Evolutionary conservation across 129 eudicot genomes (phyloP), one percentile per base, ranked within the genome.

Genomic region (Saussurea involucrata): DNA sequence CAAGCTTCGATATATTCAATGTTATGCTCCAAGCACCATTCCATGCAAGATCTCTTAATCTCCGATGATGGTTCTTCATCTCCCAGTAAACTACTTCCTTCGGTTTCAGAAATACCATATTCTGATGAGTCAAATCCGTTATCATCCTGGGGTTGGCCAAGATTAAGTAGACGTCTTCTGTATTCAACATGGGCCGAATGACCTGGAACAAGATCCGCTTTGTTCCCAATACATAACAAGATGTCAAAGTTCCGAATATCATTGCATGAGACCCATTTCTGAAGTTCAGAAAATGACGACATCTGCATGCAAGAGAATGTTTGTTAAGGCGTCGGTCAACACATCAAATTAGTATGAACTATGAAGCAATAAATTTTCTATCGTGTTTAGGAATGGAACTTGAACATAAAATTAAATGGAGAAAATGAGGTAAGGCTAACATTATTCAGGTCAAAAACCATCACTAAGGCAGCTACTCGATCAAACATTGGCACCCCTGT

Each of bases 1-100:
- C 99, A 95, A 42, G 96, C 96, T 86, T 95, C 99, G 57, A 92
- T 83, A 68, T 82, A 95, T 79, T 95, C 97, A 70, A 92, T 95
- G 74, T 89, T 95, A 77, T 88, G 90, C 40, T 95, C 91, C 67
- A 72, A 36, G 86, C 97, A 95, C 99, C 99, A 92, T 70, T 89
- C 92, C 85, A 74, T 60, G 79, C 90, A 95, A 53, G 97, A 86
- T 63, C 53, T 88, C 74, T 77, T 95, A 32, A 82, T 66, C 61
- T 86, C 94, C 5, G 82, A 79, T 57, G 90, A 74, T 37, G 87
- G 63, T 61, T 86, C 94, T 58, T 86, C 91, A 29, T 85, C 86
- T 44, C 90, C 92, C 73, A 95, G 70, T 78, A 95, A 86, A 81
- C 90, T 86, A 79, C 89, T 86, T 77, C 97, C 96, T 81, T 95